Conservation (phyloP, 2,329 filamentous ascomycete species). For the Pestalotiopsis sp. region DNA sequence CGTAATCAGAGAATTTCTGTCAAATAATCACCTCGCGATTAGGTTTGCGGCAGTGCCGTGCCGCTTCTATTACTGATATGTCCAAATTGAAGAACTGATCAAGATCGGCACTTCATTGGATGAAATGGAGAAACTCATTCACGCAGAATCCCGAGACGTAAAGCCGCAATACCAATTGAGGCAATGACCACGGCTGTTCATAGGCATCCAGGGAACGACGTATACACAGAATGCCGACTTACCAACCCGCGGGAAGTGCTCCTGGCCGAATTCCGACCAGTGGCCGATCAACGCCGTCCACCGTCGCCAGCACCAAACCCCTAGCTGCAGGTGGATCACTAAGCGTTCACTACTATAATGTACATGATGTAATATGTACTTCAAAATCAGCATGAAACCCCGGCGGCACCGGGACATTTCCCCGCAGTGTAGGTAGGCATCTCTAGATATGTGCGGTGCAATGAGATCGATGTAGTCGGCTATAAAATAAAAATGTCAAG, state of each 20-base stretch:
- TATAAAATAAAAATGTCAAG: background rate
- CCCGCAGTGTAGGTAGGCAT: background rate
- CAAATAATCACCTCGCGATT: no score
- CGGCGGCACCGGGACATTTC: background rate
- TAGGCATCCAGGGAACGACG: background rate
- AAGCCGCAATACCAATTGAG: background rate
- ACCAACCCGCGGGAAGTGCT: background rate
- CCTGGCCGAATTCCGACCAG: background rate
- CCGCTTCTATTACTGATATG: no score
- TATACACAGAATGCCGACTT: background rate
- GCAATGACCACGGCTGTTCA: background rate
- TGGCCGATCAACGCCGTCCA: background rate
- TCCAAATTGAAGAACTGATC: no score
- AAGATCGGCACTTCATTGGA: no score
- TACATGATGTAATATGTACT: background rate
- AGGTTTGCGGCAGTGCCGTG: no score
- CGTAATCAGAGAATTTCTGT: no score
- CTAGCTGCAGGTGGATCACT: constrained; percentile 1
- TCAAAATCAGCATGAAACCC: background rate
- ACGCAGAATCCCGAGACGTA: background rate
- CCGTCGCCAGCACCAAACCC: background rate
- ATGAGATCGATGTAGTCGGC: no score
- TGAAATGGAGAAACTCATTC: background rate
- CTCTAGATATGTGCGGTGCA: no score
- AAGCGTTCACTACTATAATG: background rate